Evolutionary conservation across 208 protist genomes (phyloP), one percentile per base, ranked within the genome.

Genomic region (Endotrypanum monterogeii): DNA sequence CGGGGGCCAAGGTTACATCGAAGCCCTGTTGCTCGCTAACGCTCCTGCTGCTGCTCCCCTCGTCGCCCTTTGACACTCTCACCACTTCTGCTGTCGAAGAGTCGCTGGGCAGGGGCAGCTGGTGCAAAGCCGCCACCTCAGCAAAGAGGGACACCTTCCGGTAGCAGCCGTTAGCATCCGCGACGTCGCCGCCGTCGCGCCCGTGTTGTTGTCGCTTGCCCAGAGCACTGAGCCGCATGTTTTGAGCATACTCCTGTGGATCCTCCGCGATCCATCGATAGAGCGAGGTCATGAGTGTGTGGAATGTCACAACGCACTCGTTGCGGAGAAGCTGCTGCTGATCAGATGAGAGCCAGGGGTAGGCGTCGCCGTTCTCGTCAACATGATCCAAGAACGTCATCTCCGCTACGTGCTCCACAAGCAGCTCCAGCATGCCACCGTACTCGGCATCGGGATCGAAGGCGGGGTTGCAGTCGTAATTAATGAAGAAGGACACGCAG

Each of bases 391-490:
- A 62, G 67, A 89, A 93, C 50, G 67, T 86, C 77, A 92, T 86
- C 70, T 88, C 85, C 37, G 79, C 72, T 50, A 95, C 79, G 83
- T 94, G 92, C 66, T 90, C 84, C 41, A 94, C 76, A 39, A 97
- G 68, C 39, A 90, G 68, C 78, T 94, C 84, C n/a, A 95, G 67
- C 88, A 95, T 88, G 58, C 87, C 92, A 50, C 90, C 88, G 63
- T 89, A 90, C 66, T 85, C 73, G 1, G 76, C 85, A 25, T 68
- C 84, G n/a, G 88, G 66, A 73, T 95, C 93, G 80, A 94, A 94
- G 57, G 73, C 73, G 2, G 90, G 89, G 74, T 89, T 94, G 82
- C 90, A 95, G 73, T 97, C 93, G 73, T 95, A 94, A 78, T 97
- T 97, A 54, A 94, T 84, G 71, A 92, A 95, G 67, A 90, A 89